Base-by-base conservation (phyloP, 345 rosid genomes). In the Citrus medica region DNA sequence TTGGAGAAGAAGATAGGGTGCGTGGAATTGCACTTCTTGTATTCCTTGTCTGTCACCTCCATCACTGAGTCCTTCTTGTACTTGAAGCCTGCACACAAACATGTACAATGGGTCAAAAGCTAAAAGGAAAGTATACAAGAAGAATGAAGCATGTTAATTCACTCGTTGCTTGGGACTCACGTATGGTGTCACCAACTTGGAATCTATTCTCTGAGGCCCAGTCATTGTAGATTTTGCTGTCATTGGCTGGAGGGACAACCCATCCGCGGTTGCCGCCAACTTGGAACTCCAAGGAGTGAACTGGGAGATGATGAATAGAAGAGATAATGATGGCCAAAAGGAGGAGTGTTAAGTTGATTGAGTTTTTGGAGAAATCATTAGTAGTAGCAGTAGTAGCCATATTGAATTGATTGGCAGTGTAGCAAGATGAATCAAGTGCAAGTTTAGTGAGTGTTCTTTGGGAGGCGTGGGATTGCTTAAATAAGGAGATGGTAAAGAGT, bases 201-300 rank as follows among this genome's bases (percentile, higher is more conserved):
- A 90, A 88, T n/a, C 90, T 83, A 78, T 88, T 88, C 70, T 85
- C 84, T 0, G 93, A 90, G 8, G 91, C 93, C 92, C 93, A 90
- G 55, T 84, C 86, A 25, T 88, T 88, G 89, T 85, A 90, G 78
- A 74, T 35, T 72, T 63, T 80, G 84, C 83, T 78, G 80, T 90
- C 93, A 35, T 86, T 86, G 42, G 79, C 73, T 9, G 90, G 88
- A 63, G 91, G 93, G 16, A 88, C 88, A 33, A 68, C 78, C 93
- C 93, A 90, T 25, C 90, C 88, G 21, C 81, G 19, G 33, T 14
- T 66, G 19, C 88, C 91, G 17, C 89, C 91, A 19, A 88, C 89
- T 69, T 86, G 80, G 79, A 74, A 86, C 70, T 86, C 90, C 0
- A 85, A 83, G 70, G 87, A 84, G 21, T 65, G 60, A n/a, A 86